Evolutionary conservation across 352 stramenopile genomes (phyloP), one percentile per base, ranked within the genome.

Genomic region (Pythium brachiatum): DNA sequence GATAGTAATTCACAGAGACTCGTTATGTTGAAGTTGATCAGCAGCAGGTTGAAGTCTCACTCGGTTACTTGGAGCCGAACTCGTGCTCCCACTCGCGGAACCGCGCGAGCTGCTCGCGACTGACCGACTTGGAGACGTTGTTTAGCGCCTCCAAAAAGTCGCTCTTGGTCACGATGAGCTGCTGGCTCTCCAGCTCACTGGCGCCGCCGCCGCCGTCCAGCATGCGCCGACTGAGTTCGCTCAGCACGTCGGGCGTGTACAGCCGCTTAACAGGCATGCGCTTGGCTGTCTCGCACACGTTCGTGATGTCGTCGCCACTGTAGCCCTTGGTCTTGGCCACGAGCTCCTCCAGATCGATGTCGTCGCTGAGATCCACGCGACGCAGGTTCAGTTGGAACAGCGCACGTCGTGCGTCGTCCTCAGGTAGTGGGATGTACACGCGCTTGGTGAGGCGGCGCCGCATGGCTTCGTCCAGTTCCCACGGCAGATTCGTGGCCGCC

Each of bases 381-480:
- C 41, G 25, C 43, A 79, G 32, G 32, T 78, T 79, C 2, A 83
- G 38, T 4, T 69, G 44, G 39, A 83, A 81, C 15, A 83, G 68
- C 7, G 64, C 71, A 3, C 36, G 56, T 15, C 71, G 57, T 9
- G 68, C 71, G 5, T 68, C 48, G 7, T 74, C 68, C 53, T 80
- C 65, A 0, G 81, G 80, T 15, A 91, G 56, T 4, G 81, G 76
- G 12, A 91, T 87, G 44, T 91, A 98, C 6, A 99, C 94, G 31
- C 96, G 79, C 68, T 99, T 99, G 34, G 98, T 97, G 31, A 99
- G 77, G 31, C 97, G 81, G 8, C 97, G 76, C 3, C 95, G 79
- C 65, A 99, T 94, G 3, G 96, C 97, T 67, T 98, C 86, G 68
- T 99, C 97, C 7, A 99, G 68, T 41, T 99, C 94, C 97, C 96